Evolutionary conservation across 495 filamentous ascomycete genomes (phyloP), one percentile per base, ranked within the genome.

Genomic region (Astrothelium macrocarpum): DNA sequence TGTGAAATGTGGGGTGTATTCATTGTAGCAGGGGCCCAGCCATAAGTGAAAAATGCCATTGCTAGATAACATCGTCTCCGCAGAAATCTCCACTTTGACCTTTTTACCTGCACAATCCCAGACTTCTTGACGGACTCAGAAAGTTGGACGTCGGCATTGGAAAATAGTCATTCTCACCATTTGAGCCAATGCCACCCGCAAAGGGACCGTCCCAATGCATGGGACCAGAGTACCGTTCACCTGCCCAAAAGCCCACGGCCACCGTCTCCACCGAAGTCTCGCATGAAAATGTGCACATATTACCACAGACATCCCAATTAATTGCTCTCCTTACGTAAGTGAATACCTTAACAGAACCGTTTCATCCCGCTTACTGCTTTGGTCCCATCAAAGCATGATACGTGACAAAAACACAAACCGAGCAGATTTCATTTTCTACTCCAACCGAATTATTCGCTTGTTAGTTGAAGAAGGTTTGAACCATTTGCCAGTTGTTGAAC

Each of bases 361-460:
- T 23, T 11, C 11, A 42, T 56, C 16, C 10, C 18, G 32, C 2
- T 42, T 18, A 12, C 32, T 11, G 12, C 14, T 49, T 36, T 11
- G 11, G 11, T 45, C 26, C 14, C 25, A 14, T 65, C 56, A 39
- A 61, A 98, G 93, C 65, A 97, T 96, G 84, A 97, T 98, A 74
- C 85, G 94, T 68, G 90, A 97, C 73, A 88, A 86, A 76, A 82
- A 87, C 67, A 98, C 95, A 10, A 80, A 82, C 32, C 88, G 94
- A 59, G 94, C 90, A 39, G 94, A 97, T 76, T 98, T 97, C 75
- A 96, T 98, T 70, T 98, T 98, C 80, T 96, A 97, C 76, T 96
- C 93, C 58, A 98, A 98, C 78, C 85, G 94, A 66, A 97, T 98
- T 72, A 97, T 97, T 71, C 90, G 95, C 26, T 82, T 98, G n/a